Evolutionary conservation across 176 grass and related monocot species (phyloP).

Genomic region (Secale cereale): DNA sequence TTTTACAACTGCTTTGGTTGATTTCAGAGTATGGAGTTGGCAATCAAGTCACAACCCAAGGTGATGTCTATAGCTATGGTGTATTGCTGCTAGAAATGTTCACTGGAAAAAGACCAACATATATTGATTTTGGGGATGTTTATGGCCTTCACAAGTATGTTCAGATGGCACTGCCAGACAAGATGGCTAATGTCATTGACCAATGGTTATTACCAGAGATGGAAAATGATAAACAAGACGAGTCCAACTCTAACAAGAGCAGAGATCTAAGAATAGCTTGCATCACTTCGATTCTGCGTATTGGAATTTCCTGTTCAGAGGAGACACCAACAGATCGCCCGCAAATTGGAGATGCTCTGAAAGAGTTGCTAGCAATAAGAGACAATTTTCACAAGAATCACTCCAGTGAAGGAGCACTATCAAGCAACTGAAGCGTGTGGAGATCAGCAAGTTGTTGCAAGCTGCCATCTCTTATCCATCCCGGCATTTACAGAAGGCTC

Average conservation of each 20-base stretch:
- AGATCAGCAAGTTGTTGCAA: conserved; percentile 5
- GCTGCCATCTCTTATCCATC: background rate
- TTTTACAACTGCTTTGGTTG: background rate
- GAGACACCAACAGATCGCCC: background rate
- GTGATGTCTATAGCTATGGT: conserved; percentile 31
- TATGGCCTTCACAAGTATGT: background rate
- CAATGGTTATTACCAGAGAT: conserved; percentile 4
- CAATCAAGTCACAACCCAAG: background rate
- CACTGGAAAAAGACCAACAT: conserved; percentile 15
- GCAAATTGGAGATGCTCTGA: conserved; percentile 15
- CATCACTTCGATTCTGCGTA: background rate
- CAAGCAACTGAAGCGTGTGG: background rate
- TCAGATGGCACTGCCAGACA: background rate
- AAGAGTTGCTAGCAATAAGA: conserved; percentile 12
- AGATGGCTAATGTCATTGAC: background rate
- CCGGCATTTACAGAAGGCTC: background rate
- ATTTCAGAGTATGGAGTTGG: conserved; percentile 22
- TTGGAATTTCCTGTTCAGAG: conserved; percentile 7
- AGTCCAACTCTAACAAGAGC: background rate
- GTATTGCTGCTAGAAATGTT: conserved; percentile 26
- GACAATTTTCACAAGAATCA: background rate
- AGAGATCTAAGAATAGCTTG: background rate
- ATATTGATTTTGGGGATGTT: background rate
- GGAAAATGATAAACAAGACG: background rate
- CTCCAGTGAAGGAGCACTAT: background rate